Conservation (phyloP, 1,139 yeast species). For the Candida pseudoviswanathii region DNA sequence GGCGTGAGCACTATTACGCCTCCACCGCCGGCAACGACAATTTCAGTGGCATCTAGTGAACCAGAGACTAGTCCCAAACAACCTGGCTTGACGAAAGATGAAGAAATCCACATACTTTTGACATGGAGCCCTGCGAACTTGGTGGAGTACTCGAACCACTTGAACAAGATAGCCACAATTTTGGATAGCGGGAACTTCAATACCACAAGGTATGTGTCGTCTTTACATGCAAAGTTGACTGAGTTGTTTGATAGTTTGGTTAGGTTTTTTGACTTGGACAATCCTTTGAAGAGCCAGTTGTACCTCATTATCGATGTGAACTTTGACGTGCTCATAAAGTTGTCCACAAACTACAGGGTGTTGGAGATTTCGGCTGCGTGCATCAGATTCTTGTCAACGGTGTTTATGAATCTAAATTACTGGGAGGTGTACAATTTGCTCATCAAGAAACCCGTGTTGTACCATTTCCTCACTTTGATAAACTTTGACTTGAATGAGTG, state of each 20-base stretch:
- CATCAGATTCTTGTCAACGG: conserved; percentile 41
- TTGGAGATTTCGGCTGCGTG: conserved; percentile 37
- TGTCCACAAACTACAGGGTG: conserved; percentile 33
- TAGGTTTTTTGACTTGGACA: conserved; percentile 24
- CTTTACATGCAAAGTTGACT: conserved; percentile 28
- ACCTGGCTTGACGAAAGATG: conserved; percentile 22
- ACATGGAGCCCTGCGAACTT: conserved; percentile 32
- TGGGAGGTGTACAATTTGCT: conserved; percentile 50
- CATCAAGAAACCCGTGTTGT: conserved; percentile 47
- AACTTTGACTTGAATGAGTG: conserved; percentile 45
- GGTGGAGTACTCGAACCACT: conserved; percentile 43
- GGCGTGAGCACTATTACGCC: background rate
- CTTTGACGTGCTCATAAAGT: conserved; percentile 41
- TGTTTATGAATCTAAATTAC: conserved; percentile 44
- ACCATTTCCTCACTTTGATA: conserved; percentile 41
- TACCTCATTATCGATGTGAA: conserved; percentile 40
- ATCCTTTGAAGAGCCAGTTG: conserved; percentile 36
- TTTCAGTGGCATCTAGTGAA: background rate
- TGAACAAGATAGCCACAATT: conserved; percentile 33
- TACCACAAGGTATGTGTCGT: conserved; percentile 15
- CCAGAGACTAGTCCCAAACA: background rate
- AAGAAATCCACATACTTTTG: conserved; percentile 31
- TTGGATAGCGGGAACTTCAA: conserved; percentile 26
- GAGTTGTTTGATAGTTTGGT: conserved; percentile 30
- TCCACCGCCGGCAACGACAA: background rate